Percentiles rank a stretch among this genome's conserved stretches.
Conservation (phyloP, 257 asterid genomes). For the Misopates orontium region DNA sequence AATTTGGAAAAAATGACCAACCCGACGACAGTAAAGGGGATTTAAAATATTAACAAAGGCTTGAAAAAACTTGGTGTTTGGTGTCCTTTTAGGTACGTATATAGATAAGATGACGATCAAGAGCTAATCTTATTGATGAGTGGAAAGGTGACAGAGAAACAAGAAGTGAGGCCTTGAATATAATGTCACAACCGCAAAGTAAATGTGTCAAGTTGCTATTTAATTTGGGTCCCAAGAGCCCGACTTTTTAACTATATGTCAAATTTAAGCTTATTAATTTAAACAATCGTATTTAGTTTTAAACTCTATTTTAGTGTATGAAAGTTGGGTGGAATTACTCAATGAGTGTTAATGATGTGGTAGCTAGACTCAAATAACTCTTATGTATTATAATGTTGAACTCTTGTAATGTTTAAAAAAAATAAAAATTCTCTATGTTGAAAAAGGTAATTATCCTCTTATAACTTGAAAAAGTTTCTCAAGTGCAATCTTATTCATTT, state of each 20-base stretch:
- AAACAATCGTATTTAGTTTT: neutral
- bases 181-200: slow-evolving; percentile 17
- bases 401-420: too few relatives aligned
- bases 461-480: too few relatives aligned
- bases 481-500: too few relatives aligned
- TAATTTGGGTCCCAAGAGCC: neutral
- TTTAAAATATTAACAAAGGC: slow-evolving; percentile 12
- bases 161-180: too few relatives aligned
- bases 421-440: too few relatives aligned
- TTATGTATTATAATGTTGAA: too few relatives aligned
- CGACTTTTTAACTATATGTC: neutral
- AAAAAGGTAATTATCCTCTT: too few relatives aligned
- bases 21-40: slow-evolving; percentile 7
- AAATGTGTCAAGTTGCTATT: slow-evolving; percentile 20
- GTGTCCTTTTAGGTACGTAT: slow-evolving; percentile 23
- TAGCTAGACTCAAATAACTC: too few relatives aligned
- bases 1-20: neutral
- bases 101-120: neutral
- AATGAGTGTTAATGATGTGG: too few relatives aligned
- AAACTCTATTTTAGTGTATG: neutral
- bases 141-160: neutral
- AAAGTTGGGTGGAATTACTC: too few relatives aligned
- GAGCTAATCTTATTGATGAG: neutral
- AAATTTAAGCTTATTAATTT: neutral
- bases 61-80: neutral